phyloP scores from a whole-genome alignment of 169 alveolate genomes.

The Cyclospora cayetanensis region DNA sequence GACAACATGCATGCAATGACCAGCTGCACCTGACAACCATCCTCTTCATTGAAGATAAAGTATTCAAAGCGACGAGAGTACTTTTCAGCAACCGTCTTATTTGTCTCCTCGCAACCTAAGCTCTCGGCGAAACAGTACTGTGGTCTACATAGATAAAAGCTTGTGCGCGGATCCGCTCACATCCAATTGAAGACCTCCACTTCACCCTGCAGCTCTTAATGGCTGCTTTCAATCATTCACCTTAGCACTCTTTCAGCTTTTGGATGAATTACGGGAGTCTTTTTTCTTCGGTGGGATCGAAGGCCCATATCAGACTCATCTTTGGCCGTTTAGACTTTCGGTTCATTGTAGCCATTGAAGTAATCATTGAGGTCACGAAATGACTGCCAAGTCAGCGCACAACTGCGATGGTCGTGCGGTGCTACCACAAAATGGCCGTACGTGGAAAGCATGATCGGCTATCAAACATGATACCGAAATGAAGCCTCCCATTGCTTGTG shows the following conservation, averaged over 20 bases:
- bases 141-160: constrained; percentile 17
- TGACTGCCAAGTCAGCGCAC: not conserved
- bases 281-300: not conserved
- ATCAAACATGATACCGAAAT: not conserved
- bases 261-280: not conserved
- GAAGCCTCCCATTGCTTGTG: not conserved
- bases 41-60: constrained; percentile 27
- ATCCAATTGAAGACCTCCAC: constrained; percentile 19
- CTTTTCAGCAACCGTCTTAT: not conserved
- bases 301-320: too few species aligned
- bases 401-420: not conserved
- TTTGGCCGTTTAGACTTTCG: not conserved
- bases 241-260: constrained; percentile 34
- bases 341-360: not conserved
- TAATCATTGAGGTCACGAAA: not conserved
- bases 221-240: constrained; percentile 9
- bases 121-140: constrained; percentile 33
- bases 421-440: not conserved
- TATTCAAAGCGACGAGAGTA: not conserved
- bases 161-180: constrained; percentile 15
- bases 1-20: constrained; percentile 51
- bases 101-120: constrained; percentile 12
- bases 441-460: not conserved
- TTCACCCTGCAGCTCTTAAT: not conserved
- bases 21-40: constrained; percentile 36